These are phyloP conservation scores for Thozetella sp. DNA, from an alignment of 495 filamentous ascomycete species.

Conservation along the genomic window DNA sequence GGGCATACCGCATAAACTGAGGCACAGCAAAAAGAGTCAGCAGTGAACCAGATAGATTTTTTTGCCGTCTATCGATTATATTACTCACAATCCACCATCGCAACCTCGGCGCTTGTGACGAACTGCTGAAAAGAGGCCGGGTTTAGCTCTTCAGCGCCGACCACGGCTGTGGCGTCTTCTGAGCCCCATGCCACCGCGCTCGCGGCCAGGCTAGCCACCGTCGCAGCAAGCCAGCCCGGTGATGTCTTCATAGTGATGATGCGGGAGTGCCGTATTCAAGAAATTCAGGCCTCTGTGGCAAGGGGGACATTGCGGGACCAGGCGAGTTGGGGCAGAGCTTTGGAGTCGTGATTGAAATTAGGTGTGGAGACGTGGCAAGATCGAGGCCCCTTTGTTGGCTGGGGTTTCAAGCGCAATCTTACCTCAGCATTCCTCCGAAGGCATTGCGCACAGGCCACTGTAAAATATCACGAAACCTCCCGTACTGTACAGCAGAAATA, in stretches of 20 bases:
- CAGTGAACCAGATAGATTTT: neutral
- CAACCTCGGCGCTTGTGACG: neutral
- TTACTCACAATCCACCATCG: neutral
- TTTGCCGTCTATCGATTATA: neutral
- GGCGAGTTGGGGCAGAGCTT: neutral
- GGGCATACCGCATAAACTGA: neutral
- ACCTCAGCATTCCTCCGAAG: neutral
- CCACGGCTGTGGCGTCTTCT: neutral
- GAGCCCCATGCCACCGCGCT: neutral
- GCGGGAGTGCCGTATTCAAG: neutral
- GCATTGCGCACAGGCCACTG: too few relatives aligned
- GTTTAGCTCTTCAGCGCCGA: neutral
- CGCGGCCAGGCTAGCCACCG: neutral
- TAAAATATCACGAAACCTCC: too few relatives aligned
- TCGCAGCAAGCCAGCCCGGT: neutral
- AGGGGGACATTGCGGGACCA: neutral
- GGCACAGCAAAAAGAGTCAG: neutral
- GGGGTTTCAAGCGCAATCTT: conserved; percentile 24
- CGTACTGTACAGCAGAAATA: too few relatives aligned
- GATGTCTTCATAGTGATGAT: neutral
- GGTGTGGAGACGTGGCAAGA: neutral
- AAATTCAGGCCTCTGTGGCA: neutral
- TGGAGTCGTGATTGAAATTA: neutral
- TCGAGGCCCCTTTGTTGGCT: conserved; percentile 33
- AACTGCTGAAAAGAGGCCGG: neutral